A percentile compares a stretch with the other conserved stretches of the same genome.
phyloP scores from a whole-genome alignment of 2,329 filamentous ascomycete species.

The Rosellinia necatrix region DNA sequence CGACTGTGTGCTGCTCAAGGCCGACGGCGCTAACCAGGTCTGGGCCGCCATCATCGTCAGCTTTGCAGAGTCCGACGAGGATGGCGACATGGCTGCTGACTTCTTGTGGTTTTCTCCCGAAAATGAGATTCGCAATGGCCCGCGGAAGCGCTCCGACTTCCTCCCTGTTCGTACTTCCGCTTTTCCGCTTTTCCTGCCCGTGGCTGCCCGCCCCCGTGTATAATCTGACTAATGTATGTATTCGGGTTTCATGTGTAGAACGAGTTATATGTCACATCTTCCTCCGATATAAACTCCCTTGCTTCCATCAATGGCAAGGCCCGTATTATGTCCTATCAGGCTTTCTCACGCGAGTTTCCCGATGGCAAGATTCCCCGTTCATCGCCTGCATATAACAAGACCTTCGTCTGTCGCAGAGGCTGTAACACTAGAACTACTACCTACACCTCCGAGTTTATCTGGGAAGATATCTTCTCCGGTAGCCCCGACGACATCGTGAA shows the following conservation, averaged over 20 bases:
- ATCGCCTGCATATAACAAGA: slow-evolving; percentile 78
- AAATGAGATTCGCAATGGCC: slow-evolving; percentile 82
- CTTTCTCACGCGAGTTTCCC: slow-evolving; percentile 72
- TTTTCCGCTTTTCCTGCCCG: not conserved
- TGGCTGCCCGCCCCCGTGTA: slow-evolving; percentile 19
- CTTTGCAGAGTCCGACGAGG: slow-evolving; percentile 75
- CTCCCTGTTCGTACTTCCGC: slow-evolving; percentile 66
- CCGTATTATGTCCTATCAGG: slow-evolving; percentile 72
- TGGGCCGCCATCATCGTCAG: slow-evolving; percentile 91
- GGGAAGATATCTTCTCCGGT: slow-evolving; percentile 83
- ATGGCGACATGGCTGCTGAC: slow-evolving; percentile 77
- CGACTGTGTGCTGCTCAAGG: slow-evolving; percentile 84
- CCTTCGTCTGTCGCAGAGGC: slow-evolving; percentile 86
- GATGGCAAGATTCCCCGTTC: slow-evolving; percentile 74
- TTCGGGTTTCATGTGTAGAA: slow-evolving; percentile 56
- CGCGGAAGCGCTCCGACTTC: slow-evolving; percentile 81
- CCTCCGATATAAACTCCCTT: slow-evolving; percentile 85
- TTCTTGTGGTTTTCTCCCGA: slow-evolving; percentile 98
- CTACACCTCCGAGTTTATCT: slow-evolving; percentile 90
- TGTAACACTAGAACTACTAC: slow-evolving; percentile 87
- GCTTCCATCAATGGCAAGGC: slow-evolving; percentile 91
- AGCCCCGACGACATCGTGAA: slow-evolving; percentile 65
- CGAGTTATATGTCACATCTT: slow-evolving; percentile 88
- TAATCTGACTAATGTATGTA: slow-evolving; percentile 5
- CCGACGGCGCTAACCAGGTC: slow-evolving; percentile 81